phyloP scores from a whole-genome alignment of 345 rosid species.

The Salix suchowensis region DNA sequence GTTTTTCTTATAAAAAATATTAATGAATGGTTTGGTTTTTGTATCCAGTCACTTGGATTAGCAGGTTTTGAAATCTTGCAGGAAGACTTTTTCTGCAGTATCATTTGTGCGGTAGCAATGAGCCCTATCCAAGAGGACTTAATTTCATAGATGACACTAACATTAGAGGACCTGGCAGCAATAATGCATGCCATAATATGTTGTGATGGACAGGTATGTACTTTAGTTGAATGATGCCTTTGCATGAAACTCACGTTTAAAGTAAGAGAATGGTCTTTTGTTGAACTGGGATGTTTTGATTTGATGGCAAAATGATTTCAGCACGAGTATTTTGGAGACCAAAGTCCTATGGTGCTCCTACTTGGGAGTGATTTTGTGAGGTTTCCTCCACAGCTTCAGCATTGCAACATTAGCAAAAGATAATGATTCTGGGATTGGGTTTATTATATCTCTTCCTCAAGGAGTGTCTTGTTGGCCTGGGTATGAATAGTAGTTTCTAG shows the following conservation, averaged over 20 bases:
- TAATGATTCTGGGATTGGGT: background rate
- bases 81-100: background rate
- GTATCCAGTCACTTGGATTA: background rate
- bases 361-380: slow-evolving; percentile 4
- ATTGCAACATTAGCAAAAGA: background rate
- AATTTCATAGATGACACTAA: background rate
- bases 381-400: slow-evolving; percentile 11
- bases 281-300: background rate
- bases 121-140: background rate
- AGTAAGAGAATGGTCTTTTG: background rate
- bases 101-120: slow-evolving; percentile 7
- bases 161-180: slow-evolving; percentile 18
- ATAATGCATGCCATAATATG: slow-evolving; percentile 8
- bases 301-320: background rate
- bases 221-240: too few relatives aligned
- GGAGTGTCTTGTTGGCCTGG: background rate
- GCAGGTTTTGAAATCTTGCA: background rate
- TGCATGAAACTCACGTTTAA: background rate
- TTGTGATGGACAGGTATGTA: background rate
- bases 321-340: slow-evolving; percentile 1
- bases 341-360: slow-evolving; percentile 1
- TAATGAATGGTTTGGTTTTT: background rate
- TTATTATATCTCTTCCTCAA: slow-evolving; percentile 1
- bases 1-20: background rate
- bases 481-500: too few relatives aligned